Evolutionary conservation across 768 basidiomycete species (phyloP), one percentile per base, ranked within the genome.

Genomic region (Hortiboletus flavorubellus): DNA sequence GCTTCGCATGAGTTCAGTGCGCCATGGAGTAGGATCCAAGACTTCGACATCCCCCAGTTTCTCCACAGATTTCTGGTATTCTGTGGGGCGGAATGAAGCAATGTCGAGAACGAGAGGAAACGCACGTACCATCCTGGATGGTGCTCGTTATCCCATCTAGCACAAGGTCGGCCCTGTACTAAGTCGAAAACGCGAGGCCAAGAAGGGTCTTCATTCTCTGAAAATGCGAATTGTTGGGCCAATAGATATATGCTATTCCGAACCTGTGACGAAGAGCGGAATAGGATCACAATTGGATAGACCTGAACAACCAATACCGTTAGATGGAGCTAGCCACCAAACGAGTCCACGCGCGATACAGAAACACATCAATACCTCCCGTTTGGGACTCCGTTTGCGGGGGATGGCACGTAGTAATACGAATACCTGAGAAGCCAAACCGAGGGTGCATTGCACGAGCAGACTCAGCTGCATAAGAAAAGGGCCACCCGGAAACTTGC

Each of bases 191-290:
- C 1, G 75, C 62, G n/a, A 76, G 68, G 2, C 64, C 62, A 54
- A 76, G 75, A 12, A 80, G 68, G 12, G 68, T 52, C 29, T 71
- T 67, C 46, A 79, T 68, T n/a, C 71, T 68, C 50, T 72, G 65
- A 54, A 74, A 81, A 49, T 68, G 56, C 0, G 21, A 7, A 54
- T 77, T 73, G 4, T 65, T 64, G 1, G 74, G 72, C 71, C 72
- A 76, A 52, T 75, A 77, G 3, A 74, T 63, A 56, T 73, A 80
- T 2, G 73, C 78, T 77, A 43, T 37, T 23, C 15, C 21, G 8
- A 50, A 39, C 29, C 5, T 5, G 18, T 49, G 30, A 60, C 10
- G 0, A 16, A 35, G 1, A 15, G 31, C 8, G 21, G 10, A 16
- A 34, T 9, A 46, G 18, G n/a, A n/a, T n/a, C 11, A 38, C n/a